These are phyloP conservation scores for Lycium ferocissimum DNA, from an alignment of 257 asterid genomes.

Conservation along the genomic window DNA sequence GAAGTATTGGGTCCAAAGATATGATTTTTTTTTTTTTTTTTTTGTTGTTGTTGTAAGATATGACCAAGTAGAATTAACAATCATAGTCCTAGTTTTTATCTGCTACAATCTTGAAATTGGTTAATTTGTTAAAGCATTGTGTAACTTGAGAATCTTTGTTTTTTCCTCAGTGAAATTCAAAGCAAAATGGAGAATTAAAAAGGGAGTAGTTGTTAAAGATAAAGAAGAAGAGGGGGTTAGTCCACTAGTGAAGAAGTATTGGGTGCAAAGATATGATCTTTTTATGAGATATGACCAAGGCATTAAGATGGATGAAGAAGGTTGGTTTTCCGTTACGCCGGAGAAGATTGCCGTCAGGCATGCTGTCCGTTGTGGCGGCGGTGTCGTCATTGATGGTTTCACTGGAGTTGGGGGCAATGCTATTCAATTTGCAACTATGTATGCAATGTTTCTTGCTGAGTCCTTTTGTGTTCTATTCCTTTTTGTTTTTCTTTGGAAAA, in stretches of 20 bases:
- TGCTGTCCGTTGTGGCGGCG: conserved; percentile 66
- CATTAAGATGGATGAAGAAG: conserved; percentile 81
- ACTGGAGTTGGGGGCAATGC: conserved; percentile 93
- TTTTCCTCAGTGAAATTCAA: conserved; percentile 45
- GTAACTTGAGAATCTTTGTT: conserved; percentile 14
- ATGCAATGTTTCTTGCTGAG: conserved; percentile 27
- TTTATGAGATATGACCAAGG: conserved; percentile 76
- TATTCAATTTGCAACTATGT: conserved; percentile 78
- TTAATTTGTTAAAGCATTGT: not conserved
- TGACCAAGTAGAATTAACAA: not conserved
- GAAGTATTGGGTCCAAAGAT: conserved; percentile 83
- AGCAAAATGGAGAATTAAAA: conserved; percentile 34
- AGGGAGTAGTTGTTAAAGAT: conserved; percentile 35
- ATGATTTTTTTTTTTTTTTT: conserved; percentile 79
- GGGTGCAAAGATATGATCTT: conserved; percentile 82
- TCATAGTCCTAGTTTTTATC: not conserved
- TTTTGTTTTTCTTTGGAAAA: no score
- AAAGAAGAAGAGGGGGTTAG: conserved; percentile 54
- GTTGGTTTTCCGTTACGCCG: conserved; percentile 98
- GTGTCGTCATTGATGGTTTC: conserved; percentile 77
- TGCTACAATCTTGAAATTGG: not conserved
- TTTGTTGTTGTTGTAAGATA: no score
- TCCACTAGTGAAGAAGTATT: conserved; percentile 72
- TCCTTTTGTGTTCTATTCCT: not conserved
- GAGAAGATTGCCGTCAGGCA: conserved; percentile 82